phyloP scores from a whole-genome alignment of 768 basidiomycete species.

The Nidula microcarpa region DNA sequence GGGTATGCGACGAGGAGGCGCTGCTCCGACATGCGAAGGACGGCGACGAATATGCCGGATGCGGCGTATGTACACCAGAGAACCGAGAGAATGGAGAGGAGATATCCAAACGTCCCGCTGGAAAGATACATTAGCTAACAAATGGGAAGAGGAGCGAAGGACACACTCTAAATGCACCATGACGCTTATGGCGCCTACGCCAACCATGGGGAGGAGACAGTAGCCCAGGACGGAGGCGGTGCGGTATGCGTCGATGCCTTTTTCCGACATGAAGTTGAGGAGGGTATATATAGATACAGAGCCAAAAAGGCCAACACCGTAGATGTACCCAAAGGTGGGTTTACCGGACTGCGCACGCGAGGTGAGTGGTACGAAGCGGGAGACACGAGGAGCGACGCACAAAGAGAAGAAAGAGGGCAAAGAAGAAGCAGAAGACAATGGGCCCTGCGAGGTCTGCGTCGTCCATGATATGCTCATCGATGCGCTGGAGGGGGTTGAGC shows the following conservation, averaged over 20 bases:
- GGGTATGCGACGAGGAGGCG: constrained; percentile 95
- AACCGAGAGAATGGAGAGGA: constrained; percentile 79
- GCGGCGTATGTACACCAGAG: constrained; percentile 98
- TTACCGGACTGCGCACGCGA: constrained; percentile 77
- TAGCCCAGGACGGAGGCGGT: constrained; percentile 95
- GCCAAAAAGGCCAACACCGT: constrained; percentile 95
- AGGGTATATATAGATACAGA: constrained; percentile 90
- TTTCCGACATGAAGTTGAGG: constrained; percentile 95
- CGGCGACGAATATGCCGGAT: constrained; percentile 92
- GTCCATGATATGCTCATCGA: constrained; percentile 96
- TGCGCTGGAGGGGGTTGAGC: constrained; percentile 81
- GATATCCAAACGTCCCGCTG: constrained; percentile 83
- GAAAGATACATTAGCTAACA: constrained; percentile 7
- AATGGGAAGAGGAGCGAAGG: constrained; percentile 1
- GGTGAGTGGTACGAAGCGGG: constrained; percentile 4
- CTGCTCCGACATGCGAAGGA: constrained; percentile 94
- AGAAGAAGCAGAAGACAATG: constrained; percentile 91
- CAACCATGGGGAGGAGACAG: constrained; percentile 95
- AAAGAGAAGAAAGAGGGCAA: constrained; percentile 87
- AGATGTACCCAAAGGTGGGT: constrained; percentile 98
- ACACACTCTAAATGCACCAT: constrained; percentile 85
- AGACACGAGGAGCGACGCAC: constrained; percentile 45
- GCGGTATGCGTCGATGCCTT: constrained; percentile 93
- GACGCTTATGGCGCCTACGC: constrained; percentile 86
- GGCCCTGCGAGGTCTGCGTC: constrained; percentile 98